phyloP scores from a whole-genome alignment of 2,329 filamentous ascomycete species.

The Beauveria medogensis region DNA sequence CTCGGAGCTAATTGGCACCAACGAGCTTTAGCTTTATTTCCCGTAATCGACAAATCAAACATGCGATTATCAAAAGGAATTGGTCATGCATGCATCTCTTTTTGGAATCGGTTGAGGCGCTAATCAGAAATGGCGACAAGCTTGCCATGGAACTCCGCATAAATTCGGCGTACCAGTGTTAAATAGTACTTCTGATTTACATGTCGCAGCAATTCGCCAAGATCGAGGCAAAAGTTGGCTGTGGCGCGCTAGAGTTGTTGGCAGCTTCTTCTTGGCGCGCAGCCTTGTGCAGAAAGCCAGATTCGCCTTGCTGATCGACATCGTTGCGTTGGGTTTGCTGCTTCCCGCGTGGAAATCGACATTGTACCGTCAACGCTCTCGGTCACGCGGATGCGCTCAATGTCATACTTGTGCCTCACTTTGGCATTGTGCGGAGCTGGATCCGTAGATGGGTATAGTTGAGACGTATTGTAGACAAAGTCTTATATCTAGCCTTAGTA shows the following conservation, averaged over 20 bases:
- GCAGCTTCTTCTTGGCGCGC: too few species aligned
- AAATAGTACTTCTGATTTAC: too few species aligned
- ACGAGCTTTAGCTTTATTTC: not conserved
- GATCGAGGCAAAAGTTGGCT: too few species aligned
- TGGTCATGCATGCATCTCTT: not conserved
- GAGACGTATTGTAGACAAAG: conserved; percentile 3
- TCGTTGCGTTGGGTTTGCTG: not conserved
- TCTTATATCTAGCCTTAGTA: conserved; percentile 11
- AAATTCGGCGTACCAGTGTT: too few species aligned
- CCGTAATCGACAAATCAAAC: not conserved
- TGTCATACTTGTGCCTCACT: not conserved
- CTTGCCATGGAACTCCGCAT: too few species aligned
- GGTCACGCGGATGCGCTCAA: not conserved
- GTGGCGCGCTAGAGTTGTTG: too few species aligned
- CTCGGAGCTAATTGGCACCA: not conserved
- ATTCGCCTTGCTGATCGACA: not conserved
- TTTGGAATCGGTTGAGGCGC: not conserved
- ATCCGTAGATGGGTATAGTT: not conserved
- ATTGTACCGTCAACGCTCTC: not conserved
- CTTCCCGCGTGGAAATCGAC: not conserved
- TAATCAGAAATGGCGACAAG: too few species aligned
- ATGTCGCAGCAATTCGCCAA: too few species aligned
- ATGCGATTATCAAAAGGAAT: not conserved
- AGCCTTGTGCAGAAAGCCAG: too few species aligned
- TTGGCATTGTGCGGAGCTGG: not conserved